Percentiles rank a stretch among this genome's conserved stretches.
These are phyloP conservation scores for Alternaria brassicae DNA, from an alignment of 2,329 filamentous ascomycete species.

Conservation along the genomic window DNA sequence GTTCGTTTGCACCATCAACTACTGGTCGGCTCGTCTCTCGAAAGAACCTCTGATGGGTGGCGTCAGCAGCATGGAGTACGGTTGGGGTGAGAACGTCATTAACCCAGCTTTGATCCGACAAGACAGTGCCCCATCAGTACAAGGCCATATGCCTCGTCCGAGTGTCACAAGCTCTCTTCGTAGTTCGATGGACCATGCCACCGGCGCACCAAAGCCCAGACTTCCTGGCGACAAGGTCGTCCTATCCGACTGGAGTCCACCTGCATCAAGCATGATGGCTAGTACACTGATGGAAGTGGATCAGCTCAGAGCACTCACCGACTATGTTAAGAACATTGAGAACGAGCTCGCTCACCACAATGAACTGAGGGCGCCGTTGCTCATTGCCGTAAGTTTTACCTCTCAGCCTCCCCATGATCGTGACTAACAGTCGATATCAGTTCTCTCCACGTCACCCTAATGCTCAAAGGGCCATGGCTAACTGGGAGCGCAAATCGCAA, in stretches of 20 bases:
- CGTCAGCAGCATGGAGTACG: constrained; percentile 96
- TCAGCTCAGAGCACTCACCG: constrained; percentile 75
- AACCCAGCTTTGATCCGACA: constrained; percentile 58
- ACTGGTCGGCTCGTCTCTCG: constrained; percentile 93
- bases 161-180: constrained; percentile 69
- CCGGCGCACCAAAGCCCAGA: constrained; percentile 65
- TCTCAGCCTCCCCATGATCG: not conserved
- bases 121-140: constrained; percentile 43
- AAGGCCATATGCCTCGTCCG: constrained; percentile 54
- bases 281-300: constrained; percentile 79
- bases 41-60: constrained; percentile 92
- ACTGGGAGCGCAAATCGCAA: constrained; percentile 96
- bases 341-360: constrained; percentile 87
- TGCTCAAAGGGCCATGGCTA: constrained; percentile 82
- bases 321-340: constrained; percentile 86
- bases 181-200: constrained; percentile 64
- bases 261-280: constrained; percentile 87
- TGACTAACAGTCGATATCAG: constrained; percentile 44
- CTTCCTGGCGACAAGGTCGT: constrained; percentile 84
- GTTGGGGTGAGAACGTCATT: constrained; percentile 88
- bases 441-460: constrained; percentile 88
- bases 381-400: constrained; percentile 69
- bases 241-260: constrained; percentile 88
- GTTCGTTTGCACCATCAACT: constrained; percentile 93
- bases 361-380: constrained; percentile 83